Evolutionary conservation across 2,329 filamentous ascomycete genomes (phyloP).

Genomic region (Colletotrichum caudatum): DNA sequence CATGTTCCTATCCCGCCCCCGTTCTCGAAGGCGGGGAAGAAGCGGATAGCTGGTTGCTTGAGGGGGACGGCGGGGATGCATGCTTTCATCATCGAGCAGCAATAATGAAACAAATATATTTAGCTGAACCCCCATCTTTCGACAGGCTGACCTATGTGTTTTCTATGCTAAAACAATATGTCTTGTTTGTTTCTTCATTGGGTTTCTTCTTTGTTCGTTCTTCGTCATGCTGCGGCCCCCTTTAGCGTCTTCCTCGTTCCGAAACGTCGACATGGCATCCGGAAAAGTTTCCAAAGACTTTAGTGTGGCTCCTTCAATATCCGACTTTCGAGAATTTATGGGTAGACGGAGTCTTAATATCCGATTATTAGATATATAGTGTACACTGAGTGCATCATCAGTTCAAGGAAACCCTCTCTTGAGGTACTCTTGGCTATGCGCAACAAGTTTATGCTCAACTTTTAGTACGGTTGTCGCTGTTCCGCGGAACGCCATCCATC

Average conservation of each 20-base stretch:
- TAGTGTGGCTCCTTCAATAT: not conserved
- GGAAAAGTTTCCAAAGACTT: not conserved
- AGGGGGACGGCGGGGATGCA: not conserved
- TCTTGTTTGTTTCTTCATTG: not conserved
- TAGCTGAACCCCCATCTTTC: not conserved
- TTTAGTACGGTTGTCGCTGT: not conserved
- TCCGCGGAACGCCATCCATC: not conserved
- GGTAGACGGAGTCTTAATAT: not conserved
- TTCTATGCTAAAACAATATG: too few relatives aligned
- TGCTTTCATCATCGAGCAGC: not conserved
- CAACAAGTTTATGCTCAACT: too few relatives aligned
- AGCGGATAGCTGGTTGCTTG: not conserved
- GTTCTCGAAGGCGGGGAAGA: not conserved
- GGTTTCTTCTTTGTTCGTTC: not conserved
- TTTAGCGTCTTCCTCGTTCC: too few relatives aligned
- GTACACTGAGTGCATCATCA: not conserved
- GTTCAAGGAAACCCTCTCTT: not conserved
- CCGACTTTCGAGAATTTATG: not conserved
- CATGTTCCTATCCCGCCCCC: not conserved
- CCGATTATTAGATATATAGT: not conserved
- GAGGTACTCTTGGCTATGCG: not conserved
- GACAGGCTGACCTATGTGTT: not conserved
- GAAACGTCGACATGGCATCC: not conserved
- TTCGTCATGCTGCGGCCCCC: not conserved
- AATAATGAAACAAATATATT: too few relatives aligned